Evolutionary conservation across 2,329 filamentous ascomycete genomes (phyloP).

Genomic region (Zymoseptoria ardabiliae): DNA sequence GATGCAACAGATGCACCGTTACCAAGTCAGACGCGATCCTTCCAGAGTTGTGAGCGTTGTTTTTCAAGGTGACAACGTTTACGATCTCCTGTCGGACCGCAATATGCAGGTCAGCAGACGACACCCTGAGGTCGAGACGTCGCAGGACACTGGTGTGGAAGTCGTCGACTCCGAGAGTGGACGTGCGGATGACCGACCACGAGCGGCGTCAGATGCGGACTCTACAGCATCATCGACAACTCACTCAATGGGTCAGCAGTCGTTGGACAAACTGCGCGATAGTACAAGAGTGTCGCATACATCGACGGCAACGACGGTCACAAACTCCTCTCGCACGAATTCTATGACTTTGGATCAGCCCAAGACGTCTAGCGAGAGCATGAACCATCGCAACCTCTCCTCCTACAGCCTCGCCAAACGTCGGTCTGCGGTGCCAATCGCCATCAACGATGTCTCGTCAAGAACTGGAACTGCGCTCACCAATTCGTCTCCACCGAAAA

Average conservation of each 20-base stretch:
- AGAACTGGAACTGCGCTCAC: neutral
- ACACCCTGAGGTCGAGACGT: neutral
- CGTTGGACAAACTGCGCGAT: slow-evolving; percentile 23
- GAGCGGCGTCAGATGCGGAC: slow-evolving; percentile 14
- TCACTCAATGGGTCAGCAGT: slow-evolving; percentile 21
- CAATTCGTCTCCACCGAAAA: neutral
- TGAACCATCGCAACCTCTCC: slow-evolving; percentile 18
- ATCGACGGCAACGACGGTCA: slow-evolving; percentile 20
- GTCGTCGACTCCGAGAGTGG: neutral
- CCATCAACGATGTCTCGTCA: slow-evolving; percentile 2
- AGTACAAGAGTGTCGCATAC: slow-evolving; percentile 26
- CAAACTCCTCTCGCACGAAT: slow-evolving; percentile 21
- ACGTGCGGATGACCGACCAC: neutral
- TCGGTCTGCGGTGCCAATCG: slow-evolving; percentile 17
- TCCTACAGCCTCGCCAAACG: slow-evolving; percentile 20
- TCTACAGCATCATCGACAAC: slow-evolving; percentile 21
- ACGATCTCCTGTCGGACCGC: neutral
- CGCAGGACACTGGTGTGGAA: neutral
- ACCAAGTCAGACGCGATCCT: slow-evolving; percentile 31
- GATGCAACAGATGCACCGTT: slow-evolving; percentile 33
- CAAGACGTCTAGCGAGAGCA: slow-evolving; percentile 8
- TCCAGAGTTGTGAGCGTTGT: slow-evolving; percentile 13
- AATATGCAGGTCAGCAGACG: neutral
- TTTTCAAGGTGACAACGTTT: neutral
- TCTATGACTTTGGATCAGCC: slow-evolving; percentile 20